Percentiles rank a stretch among this genome's conserved stretches.
phyloP scores from a whole-genome alignment of 139 green algal species.

The Coelastrella sp. region DNA sequence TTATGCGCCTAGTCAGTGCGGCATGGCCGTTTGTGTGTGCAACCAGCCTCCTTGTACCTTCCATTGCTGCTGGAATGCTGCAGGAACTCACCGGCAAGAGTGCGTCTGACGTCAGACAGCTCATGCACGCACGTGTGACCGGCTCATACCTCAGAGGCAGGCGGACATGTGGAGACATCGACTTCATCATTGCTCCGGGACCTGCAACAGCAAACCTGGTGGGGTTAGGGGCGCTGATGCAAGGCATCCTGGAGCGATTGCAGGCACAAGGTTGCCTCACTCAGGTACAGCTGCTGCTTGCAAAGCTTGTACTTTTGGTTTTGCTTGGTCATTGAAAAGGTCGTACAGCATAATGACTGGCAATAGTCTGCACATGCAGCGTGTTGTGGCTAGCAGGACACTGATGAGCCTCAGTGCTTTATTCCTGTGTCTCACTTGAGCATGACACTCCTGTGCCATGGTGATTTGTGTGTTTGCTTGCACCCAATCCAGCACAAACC shows the following conservation, averaged over 20 bases:
- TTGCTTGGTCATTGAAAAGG: background rate
- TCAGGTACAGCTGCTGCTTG: background rate
- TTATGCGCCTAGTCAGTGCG: no score
- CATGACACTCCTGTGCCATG: no score
- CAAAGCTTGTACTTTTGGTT: no score
- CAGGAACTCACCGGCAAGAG: constrained; percentile 36
- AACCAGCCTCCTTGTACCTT: no score
- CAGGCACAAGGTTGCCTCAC: background rate
- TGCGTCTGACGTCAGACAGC: constrained; percentile 35
- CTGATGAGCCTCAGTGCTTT: no score
- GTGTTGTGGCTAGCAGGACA: no score
- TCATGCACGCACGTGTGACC: constrained; percentile 57
- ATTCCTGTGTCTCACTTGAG: no score
- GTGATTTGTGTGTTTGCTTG: no score
- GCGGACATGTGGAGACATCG: constrained; percentile 63
- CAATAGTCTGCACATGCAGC: no score
- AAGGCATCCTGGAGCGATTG: background rate
- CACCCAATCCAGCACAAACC: no score
- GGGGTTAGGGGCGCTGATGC: background rate
- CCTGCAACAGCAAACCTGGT: background rate
- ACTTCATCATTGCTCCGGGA: constrained; percentile 56
- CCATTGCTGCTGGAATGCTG: background rate
- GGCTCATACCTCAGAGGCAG: constrained; percentile 73
- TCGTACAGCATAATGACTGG: background rate
- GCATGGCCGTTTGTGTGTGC: no score